Base-by-base conservation (phyloP, 202 grass and related monocot genomes). In the Panicum virgatum region DNA sequence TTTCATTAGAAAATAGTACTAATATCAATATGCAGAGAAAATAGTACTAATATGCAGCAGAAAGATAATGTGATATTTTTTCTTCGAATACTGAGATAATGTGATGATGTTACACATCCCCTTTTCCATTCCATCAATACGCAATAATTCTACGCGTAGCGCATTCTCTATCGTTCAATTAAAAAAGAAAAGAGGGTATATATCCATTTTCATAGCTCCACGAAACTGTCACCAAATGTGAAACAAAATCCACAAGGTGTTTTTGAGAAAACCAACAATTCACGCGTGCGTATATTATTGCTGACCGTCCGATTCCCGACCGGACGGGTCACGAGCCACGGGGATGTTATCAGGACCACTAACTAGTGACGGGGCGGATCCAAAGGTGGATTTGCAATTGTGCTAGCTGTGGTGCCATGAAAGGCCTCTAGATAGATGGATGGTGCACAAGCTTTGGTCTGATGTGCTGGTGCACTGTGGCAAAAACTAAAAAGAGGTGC, bases 391-490 rank as follows among this genome's bases (percentile, higher is more conserved):
- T 39, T 57, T 70, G 67, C 20, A 15, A 53, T 39, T 2, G 71
- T 73, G 71, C 30, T 14, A 56, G 50, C 50, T 54, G 69, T 13
- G 30, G 22, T 43, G 71, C 29, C 29, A 59, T 9, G 39, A 50
- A 57, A 57, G 34, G 23, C 12, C 50, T 53, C 4, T 2, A 26
- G 12, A 53, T 65, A n/a, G n/a, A 25, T 11, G 13, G 54, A 73
- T 50, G 11, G 4, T 26, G 62, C 18, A 60, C 53, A 53, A 42
- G 26, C 53, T 63, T 42, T 40, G 44, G 38, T 22, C 10, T 45
- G 27, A 64, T 61, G 69, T 70, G 82, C 48, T 50, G 83, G 47
- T 69, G 52, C 64, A 56, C 56, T 64, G 29, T 68, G 27, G 44
- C 25, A 47, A 48, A n/a, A 39, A 54, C 26, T 8, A 12, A 57